Percentiles rank a stretch among this genome's conserved stretches.
Evolutionary conservation across 805 yeast species (phyloP).

Genomic region (Ogataea sp.): DNA sequence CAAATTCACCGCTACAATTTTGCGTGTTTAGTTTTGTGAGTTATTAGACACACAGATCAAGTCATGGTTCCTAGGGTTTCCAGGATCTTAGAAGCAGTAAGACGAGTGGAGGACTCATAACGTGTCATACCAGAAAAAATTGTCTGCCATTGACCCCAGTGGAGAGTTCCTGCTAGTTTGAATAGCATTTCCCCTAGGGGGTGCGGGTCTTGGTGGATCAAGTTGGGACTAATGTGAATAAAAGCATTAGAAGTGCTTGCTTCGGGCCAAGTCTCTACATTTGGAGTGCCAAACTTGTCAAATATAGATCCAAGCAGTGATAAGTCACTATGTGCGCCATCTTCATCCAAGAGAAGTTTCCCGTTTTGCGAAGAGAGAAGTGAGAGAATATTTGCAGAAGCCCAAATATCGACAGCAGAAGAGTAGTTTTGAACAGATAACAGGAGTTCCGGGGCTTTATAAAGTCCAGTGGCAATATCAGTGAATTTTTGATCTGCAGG

Average conservation of each 20-base stretch:
- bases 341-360: slow-evolving; percentile 28
- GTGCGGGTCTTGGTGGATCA: slow-evolving; percentile 14
- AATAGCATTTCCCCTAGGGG: slow-evolving; percentile 27
- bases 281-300: slow-evolving; percentile 56
- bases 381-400: slow-evolving; percentile 56
- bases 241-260: slow-evolving; percentile 30
- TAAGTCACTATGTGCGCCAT: slow-evolving; percentile 45
- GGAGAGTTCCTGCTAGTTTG: slow-evolving; percentile 14
- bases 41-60: neutral
- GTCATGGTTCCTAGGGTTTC: neutral
- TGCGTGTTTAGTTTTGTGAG: no score
- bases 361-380: slow-evolving; percentile 35
- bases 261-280: slow-evolving; percentile 33
- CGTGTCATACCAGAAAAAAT: slow-evolving; percentile 36
- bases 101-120: slow-evolving; percentile 27
- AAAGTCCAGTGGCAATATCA: slow-evolving; percentile 61
- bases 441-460: slow-evolving; percentile 68
- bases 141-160: slow-evolving; percentile 8
- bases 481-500: slow-evolving; percentile 32
- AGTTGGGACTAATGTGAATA: slow-evolving; percentile 21
- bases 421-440: slow-evolving; percentile 51
- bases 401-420: slow-evolving; percentile 61
- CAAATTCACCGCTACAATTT: no score
- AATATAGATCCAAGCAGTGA: slow-evolving; percentile 48
- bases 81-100: slow-evolving; percentile 18